Base-by-base conservation (phyloP, 1,284 basidiomycete species). In the Cryptococcus neoformans region DNA sequence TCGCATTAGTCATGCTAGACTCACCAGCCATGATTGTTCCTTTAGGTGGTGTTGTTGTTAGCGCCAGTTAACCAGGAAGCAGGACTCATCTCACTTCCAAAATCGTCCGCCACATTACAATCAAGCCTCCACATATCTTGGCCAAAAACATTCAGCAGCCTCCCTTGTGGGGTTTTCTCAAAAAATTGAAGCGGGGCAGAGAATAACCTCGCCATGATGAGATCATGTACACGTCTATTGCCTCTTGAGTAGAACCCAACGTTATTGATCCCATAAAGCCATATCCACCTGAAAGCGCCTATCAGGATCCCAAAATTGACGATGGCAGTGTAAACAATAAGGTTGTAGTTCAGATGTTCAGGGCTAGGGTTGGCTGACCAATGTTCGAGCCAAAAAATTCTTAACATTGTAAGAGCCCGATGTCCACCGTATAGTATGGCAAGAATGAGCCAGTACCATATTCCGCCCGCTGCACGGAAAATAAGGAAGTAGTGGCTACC, bases 131-230 rank as follows among this genome's bases (percentile, higher is more conserved):
- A 85, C 81, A 63, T 84, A 78, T 61, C 87, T 81, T 85, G 59
- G 48, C 58, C 62, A 60, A 75, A 73, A 35, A 81, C 68, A 62
- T 79, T 79, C 64, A 83, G 73, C 53, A 83, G 70, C 60, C 75
- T 74, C 75, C 90, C 90, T 56, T 88, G 82, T 0, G 90, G 90
- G 0, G 89, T 92, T 0, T 86, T 88, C 64, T 93, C 90, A 68
- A 91, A 92, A 77, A 89, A 91, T 3, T 85, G 81, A 47, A 87
- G 78, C 0, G 89, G 88, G 0, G 88, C 88, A 9, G 80, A 77
- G 21, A 89, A 74, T 8, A 91, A 83, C 17, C 80, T 80, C 36
- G 65, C 75, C 49, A 86, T 78, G 10, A 85, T 83, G 47, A 76
- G 75, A 63, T 79, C 81, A 75, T 88, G 90, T 44, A 91, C 77